These are phyloP conservation scores for Arthrobotrys iridis DNA, from an alignment of 2,329 filamentous ascomycete species.

Conservation along the genomic window DNA sequence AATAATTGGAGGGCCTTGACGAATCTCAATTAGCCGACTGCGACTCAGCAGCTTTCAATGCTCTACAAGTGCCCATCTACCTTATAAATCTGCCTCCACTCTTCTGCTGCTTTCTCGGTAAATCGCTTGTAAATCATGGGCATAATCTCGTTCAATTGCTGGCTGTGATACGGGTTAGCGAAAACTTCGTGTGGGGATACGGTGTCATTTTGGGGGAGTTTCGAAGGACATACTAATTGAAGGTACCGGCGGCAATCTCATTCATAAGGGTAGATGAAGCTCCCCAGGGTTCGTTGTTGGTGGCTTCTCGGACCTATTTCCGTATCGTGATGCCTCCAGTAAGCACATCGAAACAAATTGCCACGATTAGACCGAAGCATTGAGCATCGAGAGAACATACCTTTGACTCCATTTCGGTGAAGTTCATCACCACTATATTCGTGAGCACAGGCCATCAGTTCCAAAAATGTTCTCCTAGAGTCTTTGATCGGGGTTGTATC, in stretches of 20 bases:
- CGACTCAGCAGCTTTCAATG: background rate
- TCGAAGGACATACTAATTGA: constrained; percentile 82
- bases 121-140: constrained; percentile 99
- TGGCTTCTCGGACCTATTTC: constrained; percentile 89
- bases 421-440: constrained; percentile 88
- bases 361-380: constrained; percentile 11
- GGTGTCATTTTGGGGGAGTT: constrained; percentile 17
- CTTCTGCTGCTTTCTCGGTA: constrained; percentile 96
- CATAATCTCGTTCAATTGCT: constrained; percentile 99
- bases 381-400: constrained; percentile 60
- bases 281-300: constrained; percentile 99
- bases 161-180: constrained; percentile 68
- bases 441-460: constrained; percentile 55
- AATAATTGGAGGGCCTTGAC: constrained; percentile 81
- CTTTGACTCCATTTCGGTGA: constrained; percentile 88
- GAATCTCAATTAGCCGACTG: background rate
- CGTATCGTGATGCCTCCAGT: constrained; percentile 35
- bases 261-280: constrained; percentile 87
- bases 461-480: constrained; percentile 46
- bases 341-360: background rate
- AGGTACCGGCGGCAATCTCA: constrained; percentile 96
- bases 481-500: constrained; percentile 4
- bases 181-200: constrained; percentile 14
- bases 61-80: constrained; percentile 62
- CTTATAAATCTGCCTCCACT: constrained; percentile 99